These are phyloP conservation scores for Lodderomyces pseudojiufengensis DNA, from an alignment of 1,139 yeast genomes.

Conservation along the genomic window DNA sequence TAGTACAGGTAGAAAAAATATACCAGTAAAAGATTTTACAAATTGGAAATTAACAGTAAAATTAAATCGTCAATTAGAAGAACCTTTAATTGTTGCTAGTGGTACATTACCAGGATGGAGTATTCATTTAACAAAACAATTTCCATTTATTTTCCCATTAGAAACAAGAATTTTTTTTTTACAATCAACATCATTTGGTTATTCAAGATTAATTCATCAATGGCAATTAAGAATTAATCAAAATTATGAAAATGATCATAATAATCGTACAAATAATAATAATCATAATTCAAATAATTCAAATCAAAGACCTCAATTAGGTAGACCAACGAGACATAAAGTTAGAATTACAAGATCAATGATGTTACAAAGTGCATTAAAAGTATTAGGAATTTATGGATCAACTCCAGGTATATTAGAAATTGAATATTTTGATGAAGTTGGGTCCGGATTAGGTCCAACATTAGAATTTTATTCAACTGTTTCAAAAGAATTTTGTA, in stretches of 20 bases:
- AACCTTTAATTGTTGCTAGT: constrained; percentile 83
- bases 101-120: constrained; percentile 89
- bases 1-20: constrained; percentile 12
- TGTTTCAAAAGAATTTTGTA: constrained; percentile 70
- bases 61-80: constrained; percentile 82
- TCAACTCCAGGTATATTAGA: constrained; percentile 78
- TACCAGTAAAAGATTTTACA: constrained; percentile 51
- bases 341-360: constrained; percentile 71
- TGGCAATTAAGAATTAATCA: constrained; percentile 63
- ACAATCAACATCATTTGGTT: constrained; percentile 89
- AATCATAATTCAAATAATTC: neutral
- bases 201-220: constrained; percentile 74
- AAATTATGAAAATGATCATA: constrained; percentile 25
- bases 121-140: constrained; percentile 63
- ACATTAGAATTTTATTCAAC: constrained; percentile 87
- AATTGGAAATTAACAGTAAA: constrained; percentile 87
- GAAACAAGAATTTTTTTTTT: constrained; percentile 76
- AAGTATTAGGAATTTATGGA: constrained; percentile 75
- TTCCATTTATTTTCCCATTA: constrained; percentile 81
- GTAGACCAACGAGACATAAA: constrained; percentile 78
- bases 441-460: constrained; percentile 96
- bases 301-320: constrained; percentile 46
- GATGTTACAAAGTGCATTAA: constrained; percentile 74
- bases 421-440: constrained; percentile 86
- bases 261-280: constrained; percentile 8